These are phyloP conservation scores for Globisporangium alternatum DNA, from an alignment of 352 stramenopile species.

Conservation along the genomic window DNA sequence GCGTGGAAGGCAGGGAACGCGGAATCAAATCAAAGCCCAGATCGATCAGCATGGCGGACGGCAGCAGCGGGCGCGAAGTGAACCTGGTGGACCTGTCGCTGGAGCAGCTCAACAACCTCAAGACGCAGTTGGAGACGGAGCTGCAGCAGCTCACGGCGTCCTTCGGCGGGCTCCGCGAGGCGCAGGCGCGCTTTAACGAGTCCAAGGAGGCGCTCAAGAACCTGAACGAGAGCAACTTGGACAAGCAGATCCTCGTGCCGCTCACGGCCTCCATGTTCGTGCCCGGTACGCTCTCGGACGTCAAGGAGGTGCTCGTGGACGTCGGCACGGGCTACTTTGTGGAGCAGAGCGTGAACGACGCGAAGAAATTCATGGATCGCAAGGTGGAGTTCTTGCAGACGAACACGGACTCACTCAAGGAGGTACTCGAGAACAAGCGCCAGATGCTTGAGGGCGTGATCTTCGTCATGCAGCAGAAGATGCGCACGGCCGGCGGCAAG, in stretches of 20 bases:
- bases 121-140: slow-evolving; percentile 86
- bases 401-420: slow-evolving; percentile 92
- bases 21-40: slow-evolving; percentile 1
- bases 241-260: slow-evolving; percentile 91
- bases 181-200: slow-evolving; percentile 73
- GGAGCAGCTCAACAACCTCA: slow-evolving; percentile 92
- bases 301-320: slow-evolving; percentile 90
- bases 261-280: slow-evolving; percentile 95
- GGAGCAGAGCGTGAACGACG: slow-evolving; percentile 89
- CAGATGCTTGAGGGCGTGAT: slow-evolving; percentile 81
- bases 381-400: slow-evolving; percentile 91
- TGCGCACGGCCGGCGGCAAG: slow-evolving; percentile 32
- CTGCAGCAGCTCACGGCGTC: slow-evolving; percentile 72
- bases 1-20: not conserved
- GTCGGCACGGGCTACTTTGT: slow-evolving; percentile 95
- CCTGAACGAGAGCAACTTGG: slow-evolving; percentile 53
- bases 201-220: slow-evolving; percentile 70
- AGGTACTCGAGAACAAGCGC: slow-evolving; percentile 77
- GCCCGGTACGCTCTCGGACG: slow-evolving; percentile 83
- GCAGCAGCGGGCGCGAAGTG: slow-evolving; percentile 35
- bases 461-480: slow-evolving; percentile 85
- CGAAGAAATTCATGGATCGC: slow-evolving; percentile 89
- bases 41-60: slow-evolving; percentile 37
- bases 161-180: slow-evolving; percentile 68
- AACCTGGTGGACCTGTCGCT: slow-evolving; percentile 89